Base-by-base conservation (phyloP, 352 stramenopile genomes). In the Pythium rhizo-oryzae region DNA sequence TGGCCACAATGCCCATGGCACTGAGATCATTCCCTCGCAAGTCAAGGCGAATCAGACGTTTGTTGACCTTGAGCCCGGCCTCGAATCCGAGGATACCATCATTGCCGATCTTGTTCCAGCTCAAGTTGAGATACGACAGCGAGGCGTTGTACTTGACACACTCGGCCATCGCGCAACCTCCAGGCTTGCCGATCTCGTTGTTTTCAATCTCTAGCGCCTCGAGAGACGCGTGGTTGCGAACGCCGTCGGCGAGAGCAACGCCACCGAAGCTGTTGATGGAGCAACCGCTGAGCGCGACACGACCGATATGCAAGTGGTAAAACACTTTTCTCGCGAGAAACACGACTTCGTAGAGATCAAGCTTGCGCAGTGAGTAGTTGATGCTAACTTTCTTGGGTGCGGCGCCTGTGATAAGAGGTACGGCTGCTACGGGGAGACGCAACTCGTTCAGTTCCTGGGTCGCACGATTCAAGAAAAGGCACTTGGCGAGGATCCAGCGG, bases 321-420 rank as follows among this genome's bases (percentile, higher is more conserved):
- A 87, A 79, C 19, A 94, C 77, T 63, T 91, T 92, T 47, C 82
- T 85, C 19, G 78, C 72, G 1, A 94, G 56, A 57, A 92, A 94
- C 9, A 79, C 71, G 13, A 80, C 75, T 63, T 94, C 86, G 60
- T 80, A 90, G 19, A 88, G 21, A 13, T 85, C 75, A 4, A 92
- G 54, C 13, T 52, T 49, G n/a, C 82, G 70, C 0, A 80, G 70
- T 5, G 69, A 90, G n/a, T 81, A 35, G 43, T 89, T 92, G 19
- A 91, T 56, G 19, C 64, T 74, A 18, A 86, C 69, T 8, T 69
- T 78, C 66, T 35, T 74, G 61, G 49, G 41, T 58, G 44, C 49
- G 33, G 41, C 61, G 21, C 44, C 56, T 43, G 39, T 47, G 24
- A 76, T 62, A 23, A 73, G 54, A 8, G 58, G 51, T 11, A 57